Evolutionary conservation across 305 asterid species (phyloP).

Genomic region (Euphrasia arctica): DNA sequence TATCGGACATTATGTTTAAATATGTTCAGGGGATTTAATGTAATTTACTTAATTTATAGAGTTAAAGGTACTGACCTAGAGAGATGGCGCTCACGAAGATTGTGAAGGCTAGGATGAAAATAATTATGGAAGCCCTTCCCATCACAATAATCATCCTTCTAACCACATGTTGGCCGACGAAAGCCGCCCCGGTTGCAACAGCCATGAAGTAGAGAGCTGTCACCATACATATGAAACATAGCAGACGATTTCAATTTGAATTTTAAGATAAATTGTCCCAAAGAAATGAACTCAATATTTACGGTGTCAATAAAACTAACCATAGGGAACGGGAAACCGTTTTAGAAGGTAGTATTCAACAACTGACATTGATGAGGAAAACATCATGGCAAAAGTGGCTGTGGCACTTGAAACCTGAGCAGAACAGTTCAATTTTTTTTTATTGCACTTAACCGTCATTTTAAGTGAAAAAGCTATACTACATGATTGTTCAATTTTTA

Average conservation of each 20-base stretch:
- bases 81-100: conserved; percentile 91
- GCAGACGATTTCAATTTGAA: conserved; percentile 1
- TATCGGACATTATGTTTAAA: too few species aligned
- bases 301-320: conserved; percentile 37
- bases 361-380: conserved; percentile 98
- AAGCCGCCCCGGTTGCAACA: conserved; percentile 78
- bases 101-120: conserved; percentile 81
- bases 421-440: conserved; percentile 18
- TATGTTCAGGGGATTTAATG: too few species aligned
- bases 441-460: neutral
- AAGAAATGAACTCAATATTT: neutral
- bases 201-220: conserved; percentile 71
- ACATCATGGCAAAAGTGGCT: conserved; percentile 96
- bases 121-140: conserved; percentile 89
- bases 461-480: neutral
- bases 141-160: conserved; percentile 57
- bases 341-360: conserved; percentile 89
- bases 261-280: neutral
- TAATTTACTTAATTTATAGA: neutral
- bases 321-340: conserved; percentile 94
- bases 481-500: too few species aligned
- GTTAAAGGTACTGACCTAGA: conserved; percentile 48
- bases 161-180: conserved; percentile 78
- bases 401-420: conserved; percentile 97
- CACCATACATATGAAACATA: conserved; percentile 4